Conservation (phyloP, 2,329 filamentous ascomycete species). For the Purpureocillium takamizusanense region DNA sequence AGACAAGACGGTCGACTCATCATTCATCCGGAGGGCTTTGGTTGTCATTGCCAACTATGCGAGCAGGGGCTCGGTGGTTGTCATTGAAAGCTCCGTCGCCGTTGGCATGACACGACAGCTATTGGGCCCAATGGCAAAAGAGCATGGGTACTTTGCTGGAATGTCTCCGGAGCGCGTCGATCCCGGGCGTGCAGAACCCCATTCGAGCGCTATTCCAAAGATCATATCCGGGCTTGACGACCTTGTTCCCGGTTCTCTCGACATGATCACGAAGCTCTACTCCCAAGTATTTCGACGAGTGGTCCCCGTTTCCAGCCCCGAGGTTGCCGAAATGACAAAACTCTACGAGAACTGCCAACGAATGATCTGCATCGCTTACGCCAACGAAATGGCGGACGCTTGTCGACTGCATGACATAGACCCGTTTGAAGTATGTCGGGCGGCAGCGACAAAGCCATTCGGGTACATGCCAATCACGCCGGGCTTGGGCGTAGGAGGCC, state of each 20-base stretch:
- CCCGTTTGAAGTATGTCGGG: constrained; percentile 38
- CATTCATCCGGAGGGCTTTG: constrained; percentile 35
- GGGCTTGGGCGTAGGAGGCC: constrained; percentile 41
- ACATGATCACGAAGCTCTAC: constrained; percentile 35
- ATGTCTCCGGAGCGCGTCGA: constrained; percentile 47
- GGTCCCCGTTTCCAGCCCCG: constrained; percentile 38
- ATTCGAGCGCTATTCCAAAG: constrained; percentile 38
- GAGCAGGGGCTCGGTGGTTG: constrained; percentile 33
- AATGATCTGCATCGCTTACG: constrained; percentile 45
- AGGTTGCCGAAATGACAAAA: constrained; percentile 50
- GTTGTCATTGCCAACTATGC: constrained; percentile 29
- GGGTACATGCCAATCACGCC: constrained; percentile 40
- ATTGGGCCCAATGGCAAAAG: constrained; percentile 33
- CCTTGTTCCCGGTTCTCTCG: constrained; percentile 32
- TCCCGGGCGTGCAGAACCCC: constrained; percentile 33
- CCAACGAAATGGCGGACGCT: constrained; percentile 48
- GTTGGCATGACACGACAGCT: constrained; percentile 44
- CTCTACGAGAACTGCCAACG: constrained; percentile 50
- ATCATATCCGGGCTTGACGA: constrained; percentile 43
- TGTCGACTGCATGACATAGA: constrained; percentile 35
- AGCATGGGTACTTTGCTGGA: constrained; percentile 32
- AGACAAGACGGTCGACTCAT: constrained; percentile 37
- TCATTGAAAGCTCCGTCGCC: constrained; percentile 45
- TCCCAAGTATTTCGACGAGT: constrained; percentile 35
- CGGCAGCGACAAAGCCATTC: constrained; percentile 42